Base-by-base conservation (phyloP, 257 asterid species). In the Rubia yunnanensis region DNA sequence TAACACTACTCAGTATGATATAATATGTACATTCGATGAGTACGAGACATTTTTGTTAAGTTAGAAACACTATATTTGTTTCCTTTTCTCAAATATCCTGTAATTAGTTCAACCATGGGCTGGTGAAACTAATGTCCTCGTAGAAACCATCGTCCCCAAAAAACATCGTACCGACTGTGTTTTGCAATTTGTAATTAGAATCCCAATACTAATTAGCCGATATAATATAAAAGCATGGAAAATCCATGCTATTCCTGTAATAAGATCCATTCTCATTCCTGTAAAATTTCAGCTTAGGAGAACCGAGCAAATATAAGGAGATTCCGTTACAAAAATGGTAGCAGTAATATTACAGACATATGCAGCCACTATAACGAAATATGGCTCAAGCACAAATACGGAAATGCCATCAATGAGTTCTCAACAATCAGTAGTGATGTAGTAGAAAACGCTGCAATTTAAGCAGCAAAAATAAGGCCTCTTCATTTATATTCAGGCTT, bases 401-500 rank as follows among this genome's bases (percentile, higher is more conserved):
- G 27, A 59, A 23, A 67, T 64, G 63, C 56, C 23, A 59, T 52
- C 56, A 62, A 54, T 54, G 55, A 68, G 49, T 72, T 54, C 27
- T 46, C 44, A 39, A 34, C 28, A 50, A 11, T 57, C 64, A 64
- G 44, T 76, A 69, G 26, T 69, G 70, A 72, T 59, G 48, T 6
- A 41, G 28, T 9, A 35, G 54, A 38, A 71, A 61, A 58, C 0
- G 52, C 32, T 20, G 54, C 26, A 22, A 22, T 2, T 58, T 34
- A 26, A 52, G 32, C 41, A 10, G 48, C 54, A 65, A 49, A 65
- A 18, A 9, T 1, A 11, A 34, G 8, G 57, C 52, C 77, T 85
- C 49, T 53, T 53, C 57, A 86, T 17, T 79, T 66, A 64, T 84
- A 91, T 64, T 84, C 82, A 0, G 91, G 94, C 81, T 88, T 91